Evolutionary conservation across 2,329 filamentous ascomycete genomes (phyloP), one percentile per base, ranked within the genome.

Genomic region (Pestalotiopsis sp.): DNA sequence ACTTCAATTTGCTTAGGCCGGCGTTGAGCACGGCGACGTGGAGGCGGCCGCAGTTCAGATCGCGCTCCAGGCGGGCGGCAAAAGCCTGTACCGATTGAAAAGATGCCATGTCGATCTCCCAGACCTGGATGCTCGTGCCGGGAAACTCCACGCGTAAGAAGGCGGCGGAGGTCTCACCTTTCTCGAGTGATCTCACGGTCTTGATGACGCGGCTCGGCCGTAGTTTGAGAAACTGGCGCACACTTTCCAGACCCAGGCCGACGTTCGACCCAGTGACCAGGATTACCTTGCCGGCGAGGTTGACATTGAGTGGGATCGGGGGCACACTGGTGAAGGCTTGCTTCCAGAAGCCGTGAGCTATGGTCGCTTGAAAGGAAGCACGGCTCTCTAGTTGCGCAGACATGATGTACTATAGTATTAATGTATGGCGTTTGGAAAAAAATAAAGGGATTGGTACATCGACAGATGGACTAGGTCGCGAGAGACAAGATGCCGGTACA

Each of bases 11-110:
- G 9, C 58, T 30, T 14, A 75, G 9, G 0, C 75, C 76, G 3
- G 73, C 75, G 39, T 77, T 78, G 30, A 77, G 68, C 22, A 78
- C 69, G 10, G 70, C 73, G 9, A 67, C 24, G 26, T 67, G 48
- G 3, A 67, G 66, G 13, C 40, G 40, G 11, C 76, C 72, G 13
- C 76, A 71, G 0, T 69, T 24, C 7, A 80, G 72, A 1, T 17
- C 72, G n/a, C 77, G 68, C n/a, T 11, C 13, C 9, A 22, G 68
- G 3, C 75, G 75, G 2, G 40, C 59, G 14, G 71, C 75, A 67
- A 82, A 82, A 2, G 67, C 70, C 48, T 74, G 72, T 39, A 82
- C 71, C 0, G 79, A 81, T 1, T 73, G 70, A 63, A 81, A 81
- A 13, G 74, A 77, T 3, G 52, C 58, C 75, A 81, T 78, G 66